A percentile compares a stretch with the other conserved stretches of the same genome.
Evolutionary conservation across 2,329 filamentous ascomycete genomes (phyloP).

Genomic region (Alternaria consortialis): DNA sequence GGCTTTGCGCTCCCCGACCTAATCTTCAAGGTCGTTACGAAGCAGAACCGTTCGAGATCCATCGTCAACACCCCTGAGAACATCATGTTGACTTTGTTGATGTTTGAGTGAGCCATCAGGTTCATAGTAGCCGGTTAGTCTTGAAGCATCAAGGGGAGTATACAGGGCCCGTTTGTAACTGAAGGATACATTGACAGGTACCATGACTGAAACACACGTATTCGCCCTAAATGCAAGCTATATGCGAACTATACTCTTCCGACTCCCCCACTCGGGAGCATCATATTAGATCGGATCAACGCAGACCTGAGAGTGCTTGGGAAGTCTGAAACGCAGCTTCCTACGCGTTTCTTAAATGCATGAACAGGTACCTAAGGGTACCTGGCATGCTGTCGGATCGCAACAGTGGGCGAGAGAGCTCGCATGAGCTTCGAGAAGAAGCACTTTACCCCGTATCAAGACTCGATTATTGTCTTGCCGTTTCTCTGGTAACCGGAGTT

Average conservation of each 20-base stretch:
- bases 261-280: neutral
- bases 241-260: neutral
- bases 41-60: too few species aligned
- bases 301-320: neutral
- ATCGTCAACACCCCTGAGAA: too few species aligned
- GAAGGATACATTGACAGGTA: neutral
- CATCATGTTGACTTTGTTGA: too few species aligned
- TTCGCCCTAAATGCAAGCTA: slow-evolving; percentile 1
- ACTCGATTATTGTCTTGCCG: neutral
- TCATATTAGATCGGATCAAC: neutral
- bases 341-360: slow-evolving; percentile 2
- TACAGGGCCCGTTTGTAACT: neutral
- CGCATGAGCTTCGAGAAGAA: neutral
- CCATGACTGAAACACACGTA: slow-evolving; percentile 3
- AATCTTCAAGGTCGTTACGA: too few species aligned
- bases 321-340: slow-evolving; percentile 8
- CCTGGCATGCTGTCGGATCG: slow-evolving; percentile 1
- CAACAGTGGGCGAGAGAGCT: neutral
- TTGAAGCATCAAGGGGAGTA: neutral
- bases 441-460: neutral
- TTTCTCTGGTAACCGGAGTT: neutral
- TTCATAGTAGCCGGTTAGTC: too few species aligned
- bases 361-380: slow-evolving; percentile 4
- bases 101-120: too few species aligned
- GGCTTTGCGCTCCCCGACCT: neutral